phyloP scores from a whole-genome alignment of 2,329 filamentous ascomycete species.

The Myriosclerotinia duriaeana region DNA sequence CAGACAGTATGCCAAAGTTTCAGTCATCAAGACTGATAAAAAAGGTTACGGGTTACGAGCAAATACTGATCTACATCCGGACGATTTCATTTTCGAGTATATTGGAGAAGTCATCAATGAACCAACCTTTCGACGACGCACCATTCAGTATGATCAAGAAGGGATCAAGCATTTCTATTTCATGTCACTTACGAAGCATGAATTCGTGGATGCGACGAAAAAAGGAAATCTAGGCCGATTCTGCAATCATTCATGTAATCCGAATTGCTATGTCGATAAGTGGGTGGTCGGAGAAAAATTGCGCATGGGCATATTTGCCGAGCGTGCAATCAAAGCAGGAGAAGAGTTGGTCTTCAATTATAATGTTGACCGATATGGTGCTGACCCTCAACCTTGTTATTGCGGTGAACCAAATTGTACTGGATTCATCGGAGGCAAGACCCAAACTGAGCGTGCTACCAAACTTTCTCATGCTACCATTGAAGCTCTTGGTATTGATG shows the following conservation, averaged over 20 bases:
- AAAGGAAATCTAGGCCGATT: slow-evolving; percentile 95
- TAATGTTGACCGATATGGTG: slow-evolving; percentile 97
- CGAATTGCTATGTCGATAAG: slow-evolving; percentile 98
- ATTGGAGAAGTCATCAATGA: slow-evolving; percentile 98
- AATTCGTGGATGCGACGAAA: slow-evolving; percentile 97
- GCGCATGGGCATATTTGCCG: slow-evolving; percentile 97
- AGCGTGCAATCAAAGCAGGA: slow-evolving; percentile 78
- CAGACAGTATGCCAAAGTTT: slow-evolving; percentile 84
- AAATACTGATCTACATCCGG: slow-evolving; percentile 70
- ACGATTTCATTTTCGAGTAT: slow-evolving; percentile 97
- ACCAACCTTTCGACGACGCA: slow-evolving; percentile 80
- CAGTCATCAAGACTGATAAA: slow-evolving; percentile 96
- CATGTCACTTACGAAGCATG: slow-evolving; percentile 95
- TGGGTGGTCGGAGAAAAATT: slow-evolving; percentile 98
- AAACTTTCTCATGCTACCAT: slow-evolving; percentile 87
- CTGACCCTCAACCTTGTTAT: slow-evolving; percentile 95
- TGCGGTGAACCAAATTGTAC: slow-evolving; percentile 93
- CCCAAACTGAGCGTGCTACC: slow-evolving; percentile 91
- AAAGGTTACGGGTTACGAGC: slow-evolving; percentile 92
- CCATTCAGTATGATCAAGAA: slow-evolving; percentile 90
- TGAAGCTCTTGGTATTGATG: slow-evolving; percentile 93
- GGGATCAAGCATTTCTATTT: slow-evolving; percentile 99
- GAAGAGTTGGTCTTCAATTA: slow-evolving; percentile 99
- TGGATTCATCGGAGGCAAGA: slow-evolving; percentile 95
- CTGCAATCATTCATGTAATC: slow-evolving; percentile 98